Evolutionary conservation across 805 yeast species (phyloP).

Genomic region (Teunomyces tritomae): DNA sequence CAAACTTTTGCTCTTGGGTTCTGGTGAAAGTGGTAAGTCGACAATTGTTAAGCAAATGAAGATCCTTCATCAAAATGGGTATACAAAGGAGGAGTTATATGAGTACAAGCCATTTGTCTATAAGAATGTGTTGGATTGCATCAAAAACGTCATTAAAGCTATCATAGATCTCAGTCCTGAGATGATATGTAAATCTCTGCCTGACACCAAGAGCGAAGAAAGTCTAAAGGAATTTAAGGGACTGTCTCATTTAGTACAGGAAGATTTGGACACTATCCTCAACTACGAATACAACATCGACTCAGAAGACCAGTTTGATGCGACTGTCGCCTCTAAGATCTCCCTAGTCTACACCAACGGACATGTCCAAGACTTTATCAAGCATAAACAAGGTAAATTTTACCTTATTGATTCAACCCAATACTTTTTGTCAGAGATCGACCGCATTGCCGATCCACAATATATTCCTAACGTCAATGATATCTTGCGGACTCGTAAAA

Average conservation of each 20-base stretch:
- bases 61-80: conserved; percentile 71
- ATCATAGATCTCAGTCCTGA: conserved; percentile 50
- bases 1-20: conserved; percentile 76
- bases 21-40: conserved; percentile 85
- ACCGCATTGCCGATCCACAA: conserved; percentile 54
- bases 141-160: conserved; percentile 67
- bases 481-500: conserved; percentile 81
- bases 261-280: conserved; percentile 44
- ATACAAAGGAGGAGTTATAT: conserved; percentile 63
- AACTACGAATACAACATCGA: conserved; percentile 52
- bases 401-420: conserved; percentile 83
- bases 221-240: conserved; percentile 12
- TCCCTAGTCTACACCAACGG: conserved; percentile 53
- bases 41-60: conserved; percentile 82
- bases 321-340: conserved; percentile 47
- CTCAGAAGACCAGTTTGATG: conserved; percentile 52
- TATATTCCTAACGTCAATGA: conserved; percentile 77
- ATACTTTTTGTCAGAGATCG: conserved; percentile 68
- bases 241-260: conserved; percentile 7
- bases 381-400: conserved; percentile 63
- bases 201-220: conserved; percentile 5
- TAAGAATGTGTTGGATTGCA: conserved; percentile 74
- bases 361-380: conserved; percentile 55
- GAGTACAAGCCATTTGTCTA: conserved; percentile 79
- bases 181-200: conserved; percentile 22